phyloP scores from a whole-genome alignment of 345 rosid species.

The Lagerstroemia speciosa region DNA sequence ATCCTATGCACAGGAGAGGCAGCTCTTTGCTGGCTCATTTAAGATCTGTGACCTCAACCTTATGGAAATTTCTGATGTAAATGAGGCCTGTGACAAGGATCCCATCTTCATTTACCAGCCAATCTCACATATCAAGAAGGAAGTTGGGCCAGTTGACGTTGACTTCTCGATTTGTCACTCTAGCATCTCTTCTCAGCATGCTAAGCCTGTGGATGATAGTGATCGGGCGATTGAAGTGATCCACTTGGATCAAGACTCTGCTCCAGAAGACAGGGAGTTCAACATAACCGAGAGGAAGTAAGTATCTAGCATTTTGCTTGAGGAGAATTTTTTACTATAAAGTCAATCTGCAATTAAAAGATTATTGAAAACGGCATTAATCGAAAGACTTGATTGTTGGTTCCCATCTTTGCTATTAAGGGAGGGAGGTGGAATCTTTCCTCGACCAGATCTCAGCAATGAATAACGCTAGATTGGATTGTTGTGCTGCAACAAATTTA shows the following conservation, averaged over 20 bases:
- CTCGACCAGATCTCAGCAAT: neutral
- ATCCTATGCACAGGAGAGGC: conserved; percentile 58
- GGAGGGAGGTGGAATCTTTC: neutral
- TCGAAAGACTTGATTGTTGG: neutral
- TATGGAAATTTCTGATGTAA: conserved; percentile 58
- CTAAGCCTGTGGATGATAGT: conserved; percentile 28
- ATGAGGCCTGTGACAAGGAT: conserved; percentile 40
- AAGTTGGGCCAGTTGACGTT: conserved; percentile 47
- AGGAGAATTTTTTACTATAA: neutral
- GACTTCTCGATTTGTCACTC: conserved; percentile 71
- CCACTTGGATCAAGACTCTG: conserved; percentile 75
- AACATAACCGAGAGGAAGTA: conserved; percentile 55
- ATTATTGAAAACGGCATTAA: neutral
- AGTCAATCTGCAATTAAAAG: neutral
- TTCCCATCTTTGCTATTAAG: neutral
- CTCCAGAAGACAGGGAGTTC: conserved; percentile 42
- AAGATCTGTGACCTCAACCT: conserved; percentile 92
- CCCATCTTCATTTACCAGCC: conserved; percentile 25
- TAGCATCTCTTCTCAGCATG: conserved; percentile 36
- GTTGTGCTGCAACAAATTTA: neutral
- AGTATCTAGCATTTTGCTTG: conserved; percentile 6
- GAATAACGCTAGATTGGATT: neutral
- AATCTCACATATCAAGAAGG: conserved; percentile 31
- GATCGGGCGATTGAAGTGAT: conserved; percentile 79
- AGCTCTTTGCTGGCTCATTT: conserved; percentile 67